Percentiles rank a stretch among this genome's conserved stretches.
Conservation (phyloP, 306 rosid species). For the Vigna mungo region DNA sequence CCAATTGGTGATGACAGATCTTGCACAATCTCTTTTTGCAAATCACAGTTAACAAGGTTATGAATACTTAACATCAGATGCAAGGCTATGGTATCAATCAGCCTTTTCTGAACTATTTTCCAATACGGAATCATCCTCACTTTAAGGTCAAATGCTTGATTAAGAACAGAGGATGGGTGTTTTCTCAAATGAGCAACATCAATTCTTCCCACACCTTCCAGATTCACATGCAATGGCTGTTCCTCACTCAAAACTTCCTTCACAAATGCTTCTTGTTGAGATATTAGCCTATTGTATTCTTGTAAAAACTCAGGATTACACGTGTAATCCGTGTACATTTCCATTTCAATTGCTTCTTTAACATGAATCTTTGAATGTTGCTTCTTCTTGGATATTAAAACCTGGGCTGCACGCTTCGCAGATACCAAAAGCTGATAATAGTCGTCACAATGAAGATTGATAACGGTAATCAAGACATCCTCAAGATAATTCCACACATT, state of each 20-base stretch:
- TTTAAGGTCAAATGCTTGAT: conserved; percentile 60
- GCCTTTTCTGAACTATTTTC: conserved; percentile 58
- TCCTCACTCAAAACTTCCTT: not conserved
- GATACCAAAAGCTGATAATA: conserved; percentile 57
- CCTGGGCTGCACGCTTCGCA: conserved; percentile 23
- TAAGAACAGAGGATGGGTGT: not conserved
- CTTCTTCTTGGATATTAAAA: conserved; percentile 46
- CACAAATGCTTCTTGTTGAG: conserved; percentile 40
- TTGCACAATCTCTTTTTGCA: conserved; percentile 50
- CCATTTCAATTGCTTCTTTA: conserved; percentile 56
- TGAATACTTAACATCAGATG: conserved; percentile 50
- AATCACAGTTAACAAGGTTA: conserved; percentile 45
- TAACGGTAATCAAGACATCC: conserved; percentile 37
- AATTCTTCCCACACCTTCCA: conserved; percentile 53
- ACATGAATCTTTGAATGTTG: conserved; percentile 42
- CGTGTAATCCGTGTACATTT: conserved; percentile 55
- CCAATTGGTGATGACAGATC: conserved; percentile 38
- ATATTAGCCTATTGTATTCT: conserved; percentile 47
- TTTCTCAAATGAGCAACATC: conserved; percentile 43
- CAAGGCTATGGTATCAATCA: conserved; percentile 53
- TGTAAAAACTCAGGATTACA: conserved; percentile 48
- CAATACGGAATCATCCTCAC: conserved; percentile 63
- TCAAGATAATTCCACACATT: conserved; percentile 57
- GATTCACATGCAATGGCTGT: not conserved
- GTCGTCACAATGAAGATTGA: conserved; percentile 35